Evolutionary conservation across 805 yeast species (phyloP), one percentile per base, ranked within the genome.

Genomic region (Schwanniomyces sp.): DNA sequence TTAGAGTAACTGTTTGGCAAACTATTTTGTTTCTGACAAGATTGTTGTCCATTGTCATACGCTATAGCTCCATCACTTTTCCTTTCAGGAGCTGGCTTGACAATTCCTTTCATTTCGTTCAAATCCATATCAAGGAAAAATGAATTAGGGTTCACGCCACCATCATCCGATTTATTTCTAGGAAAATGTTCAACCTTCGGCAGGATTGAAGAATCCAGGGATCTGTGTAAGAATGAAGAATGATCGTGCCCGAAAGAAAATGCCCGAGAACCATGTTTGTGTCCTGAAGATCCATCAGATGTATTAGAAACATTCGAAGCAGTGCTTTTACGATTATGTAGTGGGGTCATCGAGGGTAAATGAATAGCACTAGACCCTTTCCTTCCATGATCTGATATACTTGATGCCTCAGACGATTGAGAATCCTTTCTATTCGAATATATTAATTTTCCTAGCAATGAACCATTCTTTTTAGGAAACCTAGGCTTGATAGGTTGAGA

Each of bases 41-140:
- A 49, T n/a, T 30, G 28, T 10, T 53, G 34, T 28, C 34, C 43
- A 5, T 4, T 25, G 1, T 16, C 27, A 10, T 25, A 14, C 4
- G 21, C 25, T 2, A 26, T 16, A 11, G 27, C 25, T 7, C 16
- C 25, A 6, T 37, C 40, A 21, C 27, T 24, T 34, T 10, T 34
- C 16, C 27, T 37, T 21, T 37, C 40, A 12, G 16, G 2, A 2
- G 40, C 9, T 10, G 40, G 16, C 44, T 67, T 70, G 39, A 81
- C 67, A 48, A 81, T 80, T 7, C 81, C 81, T 30, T 71, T 64
- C 79, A 81, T 78, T 52, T 80, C 79, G 42, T 69, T 68, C 30
- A 78, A 58, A 51, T 78, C 75, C 48, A 79, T 69, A 45, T 80
- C 80, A 26, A 81, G 69, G 21, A 74, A 68, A 40, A 67, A 67